Evolutionary conservation across 441 rosid species (phyloP), one percentile per base, ranked within the genome.

Genomic region (Metrosideros polymorpha): DNA sequence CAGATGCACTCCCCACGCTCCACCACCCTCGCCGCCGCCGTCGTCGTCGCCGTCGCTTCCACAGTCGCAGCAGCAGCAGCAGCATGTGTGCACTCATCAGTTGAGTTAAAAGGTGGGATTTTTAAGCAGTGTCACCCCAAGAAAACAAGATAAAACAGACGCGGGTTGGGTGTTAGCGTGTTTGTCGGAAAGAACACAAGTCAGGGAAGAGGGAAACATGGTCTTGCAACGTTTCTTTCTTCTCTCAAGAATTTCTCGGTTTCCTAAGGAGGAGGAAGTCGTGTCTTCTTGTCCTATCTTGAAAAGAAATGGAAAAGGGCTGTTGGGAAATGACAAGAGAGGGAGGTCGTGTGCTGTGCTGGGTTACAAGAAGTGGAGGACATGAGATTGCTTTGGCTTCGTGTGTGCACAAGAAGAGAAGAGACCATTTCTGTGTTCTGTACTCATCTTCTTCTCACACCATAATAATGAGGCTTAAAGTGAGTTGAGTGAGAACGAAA

Each of bases 21-120:
- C 57, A 22, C 85, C 86, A n/a, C 82, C 59, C 25, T 85, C 90
- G 75, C 89, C 71, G 18, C 83, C 87, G 25, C 19, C 66, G 39
- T 27, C 87, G 19, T 12, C 66, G 45, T 39, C 88, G 57, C 87
- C 88, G 12, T 85, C 85, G 59, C 43, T 51, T 51, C 57, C 57
- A 43, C 43, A 84, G 84, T 71, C 84, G 90, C 87, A 85, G 43
- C 88, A 88, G 90, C 87, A 85, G 43, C 88, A 88, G 85, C 75
- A 52, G 39, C 83, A 50, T 27, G 71, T 76, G 51, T 54, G n/a
- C 53, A 75, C 61, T 47, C 57, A 66, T 19, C 59, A 83, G 24
- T 43, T 45, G 45, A 53, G 57, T 17, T 19, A 32, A 77, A 43
- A 56, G 19, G 83, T 82, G n/a, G 54, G 35, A 85, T 43, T 55